Conservation (phyloP, 306 rosid genomes). For the Rosa persica region DNA sequence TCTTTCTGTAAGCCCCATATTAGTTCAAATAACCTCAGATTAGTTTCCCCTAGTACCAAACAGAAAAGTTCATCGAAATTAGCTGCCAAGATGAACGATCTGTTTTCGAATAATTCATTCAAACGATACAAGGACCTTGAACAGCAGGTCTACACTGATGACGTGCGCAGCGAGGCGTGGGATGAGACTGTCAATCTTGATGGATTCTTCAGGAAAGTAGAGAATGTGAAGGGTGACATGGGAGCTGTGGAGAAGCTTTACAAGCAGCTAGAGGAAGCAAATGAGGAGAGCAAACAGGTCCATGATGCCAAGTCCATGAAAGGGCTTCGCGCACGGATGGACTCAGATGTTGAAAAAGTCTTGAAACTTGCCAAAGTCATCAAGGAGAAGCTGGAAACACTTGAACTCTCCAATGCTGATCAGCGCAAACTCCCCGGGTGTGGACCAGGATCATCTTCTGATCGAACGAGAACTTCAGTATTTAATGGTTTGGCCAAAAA, state of each 20-base stretch:
- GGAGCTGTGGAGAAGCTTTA: constrained; percentile 61
- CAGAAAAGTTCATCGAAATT: not conserved
- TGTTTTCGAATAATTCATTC: constrained; percentile 60
- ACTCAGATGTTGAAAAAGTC: constrained; percentile 58
- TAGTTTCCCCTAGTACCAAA: constrained; percentile 1
- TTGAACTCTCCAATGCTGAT: constrained; percentile 62
- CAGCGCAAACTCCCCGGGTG: constrained; percentile 62
- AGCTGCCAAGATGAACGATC: constrained; percentile 64
- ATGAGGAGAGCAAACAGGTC: constrained; percentile 68
- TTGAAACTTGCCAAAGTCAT: constrained; percentile 59
- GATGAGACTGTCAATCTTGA: constrained; percentile 63
- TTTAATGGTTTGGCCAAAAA: constrained; percentile 78
- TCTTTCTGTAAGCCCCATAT: not conserved
- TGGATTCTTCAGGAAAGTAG: constrained; percentile 77
- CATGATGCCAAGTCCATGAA: constrained; percentile 77
- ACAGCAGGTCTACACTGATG: constrained; percentile 43
- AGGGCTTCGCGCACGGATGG: constrained; percentile 63
- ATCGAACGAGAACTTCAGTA: constrained; percentile 77
- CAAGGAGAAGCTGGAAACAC: constrained; percentile 67
- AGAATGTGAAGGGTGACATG: constrained; percentile 80
- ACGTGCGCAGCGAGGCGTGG: constrained; percentile 49
- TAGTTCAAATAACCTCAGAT: not conserved
- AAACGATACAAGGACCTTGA: constrained; percentile 54
- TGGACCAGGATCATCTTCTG: constrained; percentile 86
- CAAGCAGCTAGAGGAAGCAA: constrained; percentile 57